Evolutionary conservation across 306 rosid genomes (phyloP).

Genomic region (Myrica gale): DNA sequence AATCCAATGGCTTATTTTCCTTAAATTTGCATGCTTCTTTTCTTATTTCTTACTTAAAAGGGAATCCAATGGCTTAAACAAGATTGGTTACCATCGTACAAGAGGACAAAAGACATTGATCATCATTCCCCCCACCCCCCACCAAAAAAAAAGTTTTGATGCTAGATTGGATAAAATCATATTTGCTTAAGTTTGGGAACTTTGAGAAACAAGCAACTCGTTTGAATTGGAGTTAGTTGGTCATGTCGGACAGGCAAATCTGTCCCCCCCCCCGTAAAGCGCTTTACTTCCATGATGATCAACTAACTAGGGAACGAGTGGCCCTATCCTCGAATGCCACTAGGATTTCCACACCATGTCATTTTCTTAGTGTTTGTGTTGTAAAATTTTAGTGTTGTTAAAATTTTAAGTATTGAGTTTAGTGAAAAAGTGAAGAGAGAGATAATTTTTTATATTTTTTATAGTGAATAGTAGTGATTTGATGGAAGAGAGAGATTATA

Average conservation of each 20-base stretch:
- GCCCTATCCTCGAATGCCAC: neutral
- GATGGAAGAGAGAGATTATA: too few species aligned
- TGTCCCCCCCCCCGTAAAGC: neutral
- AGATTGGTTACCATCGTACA: neutral
- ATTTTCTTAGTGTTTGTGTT: neutral
- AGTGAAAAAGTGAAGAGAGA: too few species aligned
- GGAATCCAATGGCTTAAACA: slow-evolving; percentile 8
- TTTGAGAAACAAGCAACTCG: slow-evolving; percentile 32
- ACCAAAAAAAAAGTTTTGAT: neutral
- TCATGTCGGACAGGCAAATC: neutral
- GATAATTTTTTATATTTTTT: too few species aligned
- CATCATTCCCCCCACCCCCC: neutral
- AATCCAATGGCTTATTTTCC: neutral
- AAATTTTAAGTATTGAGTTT: too few species aligned
- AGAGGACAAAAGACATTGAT: slow-evolving; percentile 7
- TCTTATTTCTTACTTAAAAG: neutral
- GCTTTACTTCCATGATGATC: neutral
- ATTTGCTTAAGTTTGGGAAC: slow-evolving; percentile 32
- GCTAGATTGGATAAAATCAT: neutral
- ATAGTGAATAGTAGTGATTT: too few species aligned
- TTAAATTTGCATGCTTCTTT: neutral
- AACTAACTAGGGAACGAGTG: neutral
- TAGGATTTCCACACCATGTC: neutral
- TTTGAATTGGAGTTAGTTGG: slow-evolving; percentile 15
- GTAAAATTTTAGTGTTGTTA: too few species aligned